These are phyloP conservation scores for Chaetoceros tenuissimus DNA, from an alignment of 108 stramenopile genomes.

Conservation along the genomic window DNA sequence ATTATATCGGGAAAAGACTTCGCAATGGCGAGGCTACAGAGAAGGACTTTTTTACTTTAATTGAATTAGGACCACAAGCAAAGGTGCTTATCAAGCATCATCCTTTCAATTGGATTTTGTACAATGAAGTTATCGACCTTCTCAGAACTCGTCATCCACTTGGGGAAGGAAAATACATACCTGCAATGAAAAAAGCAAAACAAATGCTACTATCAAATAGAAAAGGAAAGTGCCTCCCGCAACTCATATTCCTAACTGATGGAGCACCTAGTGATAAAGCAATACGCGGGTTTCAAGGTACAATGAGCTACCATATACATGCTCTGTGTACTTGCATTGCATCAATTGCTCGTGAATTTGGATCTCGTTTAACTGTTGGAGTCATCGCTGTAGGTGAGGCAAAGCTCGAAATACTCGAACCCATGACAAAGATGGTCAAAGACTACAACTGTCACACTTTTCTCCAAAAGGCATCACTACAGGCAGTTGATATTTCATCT, in stretches of 20 bases:
- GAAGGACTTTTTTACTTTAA: too few species aligned
- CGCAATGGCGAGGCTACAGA: too few species aligned
- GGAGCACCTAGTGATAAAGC: slow-evolving; percentile 32
- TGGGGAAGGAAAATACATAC: too few species aligned
- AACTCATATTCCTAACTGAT: slow-evolving; percentile 45
- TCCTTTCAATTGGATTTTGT: too few species aligned
- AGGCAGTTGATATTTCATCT: slow-evolving; percentile 23
- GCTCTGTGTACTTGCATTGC: slow-evolving; percentile 22
- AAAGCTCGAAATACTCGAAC: slow-evolving; percentile 18
- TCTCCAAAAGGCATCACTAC: slow-evolving; percentile 24
- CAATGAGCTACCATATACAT: background rate
- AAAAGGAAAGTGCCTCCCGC: too few species aligned
- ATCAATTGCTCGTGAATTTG: slow-evolving; percentile 25
- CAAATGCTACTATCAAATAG: too few species aligned
- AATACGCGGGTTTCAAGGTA: slow-evolving; percentile 8
- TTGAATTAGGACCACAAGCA: too few species aligned
- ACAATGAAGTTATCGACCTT: too few species aligned
- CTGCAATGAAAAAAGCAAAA: too few species aligned
- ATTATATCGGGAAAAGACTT: too few species aligned
- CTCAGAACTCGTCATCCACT: too few species aligned
- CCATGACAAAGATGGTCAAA: slow-evolving; percentile 15
- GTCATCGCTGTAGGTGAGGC: slow-evolving; percentile 22
- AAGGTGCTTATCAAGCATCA: too few species aligned
- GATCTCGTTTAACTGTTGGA: slow-evolving; percentile 35
- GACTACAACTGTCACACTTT: slow-evolving; percentile 24